Conservation (phyloP, 2,329 filamentous ascomycete genomes). For the Chalara sp. region DNA sequence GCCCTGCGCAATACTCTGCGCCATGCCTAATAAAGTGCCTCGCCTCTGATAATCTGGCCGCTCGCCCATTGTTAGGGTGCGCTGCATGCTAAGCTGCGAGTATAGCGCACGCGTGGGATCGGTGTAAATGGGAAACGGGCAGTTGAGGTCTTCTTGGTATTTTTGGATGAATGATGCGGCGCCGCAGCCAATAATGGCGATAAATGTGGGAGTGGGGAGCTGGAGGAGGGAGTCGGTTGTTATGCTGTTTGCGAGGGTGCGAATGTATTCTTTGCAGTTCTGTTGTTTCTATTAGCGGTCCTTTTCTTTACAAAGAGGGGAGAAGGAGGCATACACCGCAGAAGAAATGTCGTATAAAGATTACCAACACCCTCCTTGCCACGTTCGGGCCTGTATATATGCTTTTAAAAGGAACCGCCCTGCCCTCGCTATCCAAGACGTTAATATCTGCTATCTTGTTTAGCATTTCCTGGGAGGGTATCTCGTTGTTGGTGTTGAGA, state of each 20-base stretch:
- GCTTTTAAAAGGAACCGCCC: slow-evolving; percentile 24
- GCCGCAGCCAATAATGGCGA: slow-evolving; percentile 51
- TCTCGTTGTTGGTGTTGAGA: slow-evolving; percentile 46
- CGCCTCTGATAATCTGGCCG: slow-evolving; percentile 43
- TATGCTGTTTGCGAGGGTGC: slow-evolving; percentile 23
- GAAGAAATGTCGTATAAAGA: slow-evolving; percentile 33
- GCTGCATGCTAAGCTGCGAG: slow-evolving; percentile 44
- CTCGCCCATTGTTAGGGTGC: slow-evolving; percentile 38
- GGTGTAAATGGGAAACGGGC: slow-evolving; percentile 49
- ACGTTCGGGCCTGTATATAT: slow-evolving; percentile 27
- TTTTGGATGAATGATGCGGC: slow-evolving; percentile 45
- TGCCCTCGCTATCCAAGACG: slow-evolving; percentile 25
- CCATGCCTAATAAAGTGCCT: slow-evolving; percentile 32
- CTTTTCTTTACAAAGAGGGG: neutral
- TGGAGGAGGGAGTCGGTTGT: slow-evolving; percentile 23
- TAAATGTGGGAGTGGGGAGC: slow-evolving; percentile 25
- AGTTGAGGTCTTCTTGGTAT: slow-evolving; percentile 40
- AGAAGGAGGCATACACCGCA: slow-evolving; percentile 24
- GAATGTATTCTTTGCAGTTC: slow-evolving; percentile 30
- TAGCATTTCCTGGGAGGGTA: slow-evolving; percentile 44
- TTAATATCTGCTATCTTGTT: slow-evolving; percentile 38
- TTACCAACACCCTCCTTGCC: slow-evolving; percentile 25
- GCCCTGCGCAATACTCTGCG: slow-evolving; percentile 34
- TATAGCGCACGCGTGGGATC: slow-evolving; percentile 49
- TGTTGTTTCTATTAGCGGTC: slow-evolving; percentile 5